Conservation (phyloP, 805 yeast species). For the Blastobotrys americana region DNA sequence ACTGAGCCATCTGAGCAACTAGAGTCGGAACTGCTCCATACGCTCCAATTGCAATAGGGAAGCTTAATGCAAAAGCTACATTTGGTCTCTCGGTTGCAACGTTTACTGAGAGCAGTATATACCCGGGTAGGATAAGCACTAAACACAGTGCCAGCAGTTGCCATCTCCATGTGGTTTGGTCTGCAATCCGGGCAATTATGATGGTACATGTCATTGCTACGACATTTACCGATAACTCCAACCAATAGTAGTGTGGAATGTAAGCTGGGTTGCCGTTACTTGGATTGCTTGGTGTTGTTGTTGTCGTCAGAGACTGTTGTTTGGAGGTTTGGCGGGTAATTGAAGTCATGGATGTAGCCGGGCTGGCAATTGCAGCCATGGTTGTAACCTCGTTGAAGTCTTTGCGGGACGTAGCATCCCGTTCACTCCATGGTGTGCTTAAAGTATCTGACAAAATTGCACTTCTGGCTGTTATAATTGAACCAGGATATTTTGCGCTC, state of each 20-base stretch:
- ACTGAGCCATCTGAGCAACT: conserved; percentile 1
- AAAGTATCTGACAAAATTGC: background rate
- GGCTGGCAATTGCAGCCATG: background rate
- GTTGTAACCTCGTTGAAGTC: background rate
- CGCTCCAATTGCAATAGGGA: conserved; percentile 4
- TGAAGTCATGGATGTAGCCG: too few relatives aligned
- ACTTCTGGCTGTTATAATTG: background rate
- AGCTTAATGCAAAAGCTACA: conserved; percentile 3
- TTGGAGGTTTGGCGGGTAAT: too few relatives aligned
- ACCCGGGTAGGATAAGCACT: background rate
- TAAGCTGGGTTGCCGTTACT: background rate
- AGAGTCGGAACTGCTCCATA: conserved; percentile 5
- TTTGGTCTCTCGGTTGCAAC: background rate
- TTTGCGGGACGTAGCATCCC: background rate
- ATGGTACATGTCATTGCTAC: background rate
- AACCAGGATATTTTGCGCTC: too few relatives aligned
- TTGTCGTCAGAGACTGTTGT: too few relatives aligned
- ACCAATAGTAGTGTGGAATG: background rate
- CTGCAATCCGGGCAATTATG: background rate
- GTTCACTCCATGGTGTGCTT: background rate
- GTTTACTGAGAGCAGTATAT: background rate
- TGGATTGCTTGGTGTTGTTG: too few relatives aligned
- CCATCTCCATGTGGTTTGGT: background rate
- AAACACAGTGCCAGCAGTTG: background rate
- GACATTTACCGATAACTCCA: background rate